Conservation (phyloP, 345 rosid genomes). For the Gossypioides kirkii region DNA sequence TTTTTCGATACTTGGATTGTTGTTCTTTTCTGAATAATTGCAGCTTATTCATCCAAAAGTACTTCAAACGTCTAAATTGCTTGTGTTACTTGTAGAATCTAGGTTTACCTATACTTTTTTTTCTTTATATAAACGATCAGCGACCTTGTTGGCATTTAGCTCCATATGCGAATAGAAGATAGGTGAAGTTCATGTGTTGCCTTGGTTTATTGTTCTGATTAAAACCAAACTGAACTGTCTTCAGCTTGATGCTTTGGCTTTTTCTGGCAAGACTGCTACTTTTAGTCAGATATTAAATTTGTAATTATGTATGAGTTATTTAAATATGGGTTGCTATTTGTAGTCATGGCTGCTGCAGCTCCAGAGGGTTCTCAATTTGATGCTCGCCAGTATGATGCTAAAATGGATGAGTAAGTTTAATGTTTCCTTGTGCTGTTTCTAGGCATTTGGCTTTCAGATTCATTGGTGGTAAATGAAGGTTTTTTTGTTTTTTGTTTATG, state of each 20-base stretch:
- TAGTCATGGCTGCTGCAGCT: conserved; percentile 38
- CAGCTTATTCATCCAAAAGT: neutral
- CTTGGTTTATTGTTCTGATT: no score
- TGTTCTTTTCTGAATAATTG: neutral
- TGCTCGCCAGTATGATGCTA: conserved; percentile 40
- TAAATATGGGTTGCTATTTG: conserved; percentile 4
- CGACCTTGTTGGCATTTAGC: neutral
- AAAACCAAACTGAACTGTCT: neutral
- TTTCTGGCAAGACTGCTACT: neutral
- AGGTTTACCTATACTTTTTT: neutral
- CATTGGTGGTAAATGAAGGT: neutral
- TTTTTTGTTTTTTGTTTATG: neutral
- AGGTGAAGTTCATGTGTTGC: neutral
- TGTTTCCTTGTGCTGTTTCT: neutral
- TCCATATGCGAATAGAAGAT: neutral
- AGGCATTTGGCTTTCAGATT: neutral
- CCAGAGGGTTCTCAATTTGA: conserved; percentile 47
- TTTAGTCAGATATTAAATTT: neutral
- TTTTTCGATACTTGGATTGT: neutral
- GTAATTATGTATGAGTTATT: neutral
- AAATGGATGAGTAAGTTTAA: conserved; percentile 43
- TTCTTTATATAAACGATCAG: neutral
- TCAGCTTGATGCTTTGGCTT: neutral
- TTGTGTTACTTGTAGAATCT: neutral
- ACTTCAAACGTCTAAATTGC: neutral